A percentile compares a stretch with the other conserved stretches of the same genome.
Conservation (phyloP, 306 rosid species). For the Begonia fuchsioides region DNA sequence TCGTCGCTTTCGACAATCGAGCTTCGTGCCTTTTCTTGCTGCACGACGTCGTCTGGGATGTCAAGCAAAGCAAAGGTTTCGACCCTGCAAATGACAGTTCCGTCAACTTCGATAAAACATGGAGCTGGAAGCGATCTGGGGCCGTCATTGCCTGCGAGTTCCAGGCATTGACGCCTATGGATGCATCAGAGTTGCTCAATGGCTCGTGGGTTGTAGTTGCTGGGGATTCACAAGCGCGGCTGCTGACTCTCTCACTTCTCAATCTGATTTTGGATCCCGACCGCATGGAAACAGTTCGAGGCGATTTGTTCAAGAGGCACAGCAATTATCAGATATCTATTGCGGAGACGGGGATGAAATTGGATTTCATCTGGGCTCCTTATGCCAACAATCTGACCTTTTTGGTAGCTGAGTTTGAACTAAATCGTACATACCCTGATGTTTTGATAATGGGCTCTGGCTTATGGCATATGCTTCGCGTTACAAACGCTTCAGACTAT, state of each 20-base stretch:
- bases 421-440: constrained; percentile 51
- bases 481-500: constrained; percentile 46
- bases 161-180: constrained; percentile 32
- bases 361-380: constrained; percentile 90
- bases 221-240: constrained; percentile 82
- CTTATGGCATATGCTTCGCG: constrained; percentile 76
- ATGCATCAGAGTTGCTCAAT: constrained; percentile 63
- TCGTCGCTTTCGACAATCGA: constrained; percentile 49
- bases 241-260: constrained; percentile 38
- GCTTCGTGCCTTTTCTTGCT: constrained; percentile 52
- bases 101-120: constrained; percentile 32
- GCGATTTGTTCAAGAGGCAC: constrained; percentile 54
- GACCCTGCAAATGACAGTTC: constrained; percentile 32
- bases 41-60: constrained; percentile 62
- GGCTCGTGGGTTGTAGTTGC: constrained; percentile 85
- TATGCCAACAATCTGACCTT: constrained; percentile 44
- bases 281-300: constrained; percentile 22
- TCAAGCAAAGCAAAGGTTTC: constrained; percentile 19
- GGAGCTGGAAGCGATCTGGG: constrained; percentile 45
- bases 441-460: constrained; percentile 73
- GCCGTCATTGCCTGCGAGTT: constrained; percentile 42
- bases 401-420: constrained; percentile 30
- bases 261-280: constrained; percentile 38
- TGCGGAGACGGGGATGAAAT: constrained; percentile 45
- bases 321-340: constrained; percentile 52